A percentile compares a stretch with the other conserved stretches of the same genome.
These are phyloP conservation scores for Candida hungchunana DNA, from an alignment of 805 yeast genomes.

Conservation along the genomic window DNA sequence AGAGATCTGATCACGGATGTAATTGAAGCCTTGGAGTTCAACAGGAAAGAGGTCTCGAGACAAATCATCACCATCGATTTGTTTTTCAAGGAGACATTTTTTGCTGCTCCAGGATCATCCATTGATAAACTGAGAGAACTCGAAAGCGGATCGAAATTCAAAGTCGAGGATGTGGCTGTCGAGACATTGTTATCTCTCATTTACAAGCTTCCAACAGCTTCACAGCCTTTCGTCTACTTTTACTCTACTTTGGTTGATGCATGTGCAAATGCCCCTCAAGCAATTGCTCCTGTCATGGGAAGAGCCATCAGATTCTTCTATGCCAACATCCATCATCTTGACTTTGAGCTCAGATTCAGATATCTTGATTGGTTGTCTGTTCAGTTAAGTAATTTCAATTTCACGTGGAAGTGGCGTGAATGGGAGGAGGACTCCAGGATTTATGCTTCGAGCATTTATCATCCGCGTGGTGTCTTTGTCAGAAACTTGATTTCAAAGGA, in stretches of 20 bases:
- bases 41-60: constrained; percentile 80
- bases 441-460: constrained; percentile 44
- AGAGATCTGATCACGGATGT: constrained; percentile 75
- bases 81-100: constrained; percentile 62
- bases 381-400: constrained; percentile 89
- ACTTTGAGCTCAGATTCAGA: constrained; percentile 69
- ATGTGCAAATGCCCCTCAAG: constrained; percentile 73
- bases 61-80: constrained; percentile 72
- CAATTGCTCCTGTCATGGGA: constrained; percentile 93
- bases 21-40: constrained; percentile 78
- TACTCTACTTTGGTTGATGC: constrained; percentile 82
- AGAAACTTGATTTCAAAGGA: constrained; percentile 80
- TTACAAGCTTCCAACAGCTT: constrained; percentile 65
- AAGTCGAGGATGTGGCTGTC: constrained; percentile 84
- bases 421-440: constrained; percentile 66
- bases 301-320: constrained; percentile 84
- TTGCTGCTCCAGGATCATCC: constrained; percentile 71
- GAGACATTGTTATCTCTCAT: constrained; percentile 78
- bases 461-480: constrained; percentile 72
- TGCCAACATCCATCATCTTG: constrained; percentile 58
- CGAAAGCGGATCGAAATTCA: constrained; percentile 62
- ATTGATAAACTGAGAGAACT: constrained; percentile 59
- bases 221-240: constrained; percentile 71
- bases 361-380: constrained; percentile 88
- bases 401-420: constrained; percentile 97